Conservation (phyloP, 2,329 filamentous ascomycete genomes). For the Ambrosiella beaveri region DNA sequence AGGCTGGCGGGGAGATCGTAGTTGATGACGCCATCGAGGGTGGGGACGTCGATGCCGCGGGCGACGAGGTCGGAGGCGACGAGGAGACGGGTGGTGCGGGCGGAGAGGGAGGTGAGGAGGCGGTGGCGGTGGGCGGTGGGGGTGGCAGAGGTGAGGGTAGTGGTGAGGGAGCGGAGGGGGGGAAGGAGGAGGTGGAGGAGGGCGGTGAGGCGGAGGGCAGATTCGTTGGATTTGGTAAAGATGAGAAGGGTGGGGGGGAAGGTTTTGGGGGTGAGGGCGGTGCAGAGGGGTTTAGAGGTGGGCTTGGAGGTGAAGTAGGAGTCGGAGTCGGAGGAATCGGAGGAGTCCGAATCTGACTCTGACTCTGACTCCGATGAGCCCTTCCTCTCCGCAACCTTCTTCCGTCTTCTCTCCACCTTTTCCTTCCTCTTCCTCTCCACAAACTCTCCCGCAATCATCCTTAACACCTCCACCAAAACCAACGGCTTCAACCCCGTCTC, state of each 20-base stretch:
- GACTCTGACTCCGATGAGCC: not conserved
- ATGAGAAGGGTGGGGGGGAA: slow-evolving; percentile 44
- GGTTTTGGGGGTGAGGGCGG: slow-evolving; percentile 12
- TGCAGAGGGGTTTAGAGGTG: slow-evolving; percentile 13
- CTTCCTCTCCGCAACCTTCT: slow-evolving; percentile 15
- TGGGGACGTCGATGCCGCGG: slow-evolving; percentile 68
- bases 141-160: slow-evolving; percentile 61
- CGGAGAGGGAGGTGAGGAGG: slow-evolving; percentile 49
- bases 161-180: slow-evolving; percentile 36
- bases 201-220: slow-evolving; percentile 68
- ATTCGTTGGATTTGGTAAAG: slow-evolving; percentile 83
- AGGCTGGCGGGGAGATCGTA: slow-evolving; percentile 77
- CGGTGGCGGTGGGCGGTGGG: slow-evolving; percentile 53
- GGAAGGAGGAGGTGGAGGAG: slow-evolving; percentile 54
- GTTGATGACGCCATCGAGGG: slow-evolving; percentile 73
- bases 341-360: slow-evolving; percentile 10
- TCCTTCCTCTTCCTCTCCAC: not conserved
- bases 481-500: slow-evolving; percentile 52
- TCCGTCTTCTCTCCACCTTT: slow-evolving; percentile 16
- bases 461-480: slow-evolving; percentile 42
- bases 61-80: slow-evolving; percentile 89
- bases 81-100: slow-evolving; percentile 51
- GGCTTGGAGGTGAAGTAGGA: slow-evolving; percentile 18
- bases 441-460: slow-evolving; percentile 19
- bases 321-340: slow-evolving; percentile 15